These are phyloP conservation scores for Trametopsis cervina DNA, from an alignment of 768 basidiomycete genomes.

Conservation along the genomic window DNA sequence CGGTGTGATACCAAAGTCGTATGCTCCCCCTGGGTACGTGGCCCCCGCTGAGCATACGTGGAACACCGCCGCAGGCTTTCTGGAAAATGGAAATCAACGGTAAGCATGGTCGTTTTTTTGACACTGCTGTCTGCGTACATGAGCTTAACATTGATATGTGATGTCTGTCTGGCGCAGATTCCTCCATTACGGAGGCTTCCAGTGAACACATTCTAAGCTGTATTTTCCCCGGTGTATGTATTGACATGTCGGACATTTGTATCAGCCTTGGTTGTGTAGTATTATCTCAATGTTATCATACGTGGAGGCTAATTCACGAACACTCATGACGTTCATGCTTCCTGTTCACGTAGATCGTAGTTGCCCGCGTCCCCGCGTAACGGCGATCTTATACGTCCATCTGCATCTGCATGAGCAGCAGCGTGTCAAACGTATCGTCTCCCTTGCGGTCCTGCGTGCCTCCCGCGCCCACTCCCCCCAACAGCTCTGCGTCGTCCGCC, in stretches of 20 bases:
- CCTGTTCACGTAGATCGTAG: no score
- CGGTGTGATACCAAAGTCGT: slow-evolving; percentile 35
- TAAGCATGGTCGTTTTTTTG: no score
- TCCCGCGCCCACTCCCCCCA: slow-evolving; percentile 49
- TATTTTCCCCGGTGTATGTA: no score
- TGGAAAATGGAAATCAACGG: slow-evolving; percentile 52
- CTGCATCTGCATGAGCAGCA: slow-evolving; percentile 39
- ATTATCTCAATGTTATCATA: no score
- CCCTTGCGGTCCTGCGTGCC: slow-evolving; percentile 37
- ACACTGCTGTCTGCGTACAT: no score
- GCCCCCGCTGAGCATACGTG: slow-evolving; percentile 38
- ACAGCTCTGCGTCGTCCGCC: slow-evolving; percentile 42
- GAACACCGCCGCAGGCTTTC: slow-evolving; percentile 42
- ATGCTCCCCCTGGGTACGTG: slow-evolving; percentile 47
- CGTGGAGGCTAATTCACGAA: no score
- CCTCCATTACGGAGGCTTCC: slow-evolving; percentile 17
- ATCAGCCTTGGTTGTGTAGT: no score
- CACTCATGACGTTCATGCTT: no score
- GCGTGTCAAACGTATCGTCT: slow-evolving; percentile 68
- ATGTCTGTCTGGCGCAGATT: no score
- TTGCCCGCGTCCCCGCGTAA: no score
- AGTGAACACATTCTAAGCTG: no score
- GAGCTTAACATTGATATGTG: no score
- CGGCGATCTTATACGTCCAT: slow-evolving; percentile 1
- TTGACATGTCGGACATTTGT: neutral